Percentiles rank a stretch among this genome's conserved stretches.
Conservation (phyloP, 1,139 yeast species). For the Kurtzmaniella quercitrusa region DNA sequence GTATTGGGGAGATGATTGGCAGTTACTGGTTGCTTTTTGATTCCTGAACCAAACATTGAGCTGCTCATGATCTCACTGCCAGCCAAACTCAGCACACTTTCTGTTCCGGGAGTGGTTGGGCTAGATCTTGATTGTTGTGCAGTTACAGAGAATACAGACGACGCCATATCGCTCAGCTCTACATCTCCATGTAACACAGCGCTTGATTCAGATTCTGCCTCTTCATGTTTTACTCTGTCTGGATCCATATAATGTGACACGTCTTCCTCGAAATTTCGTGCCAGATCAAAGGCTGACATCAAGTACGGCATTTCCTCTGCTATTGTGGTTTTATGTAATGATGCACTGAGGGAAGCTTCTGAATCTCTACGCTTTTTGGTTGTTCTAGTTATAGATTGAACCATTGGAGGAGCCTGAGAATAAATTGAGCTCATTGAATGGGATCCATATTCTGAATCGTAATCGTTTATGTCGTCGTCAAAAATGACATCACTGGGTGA, state of each 20-base stretch:
- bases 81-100: neutral
- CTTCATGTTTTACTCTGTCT: conserved; percentile 13
- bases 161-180: neutral
- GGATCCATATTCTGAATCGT: conserved; percentile 28
- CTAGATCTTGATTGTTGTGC: neutral
- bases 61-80: neutral
- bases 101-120: neutral
- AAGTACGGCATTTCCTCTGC: conserved; percentile 54
- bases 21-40: neutral
- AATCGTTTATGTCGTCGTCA: conserved; percentile 10
- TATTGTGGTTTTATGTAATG: conserved; percentile 43
- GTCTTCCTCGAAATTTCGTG: conserved; percentile 48
- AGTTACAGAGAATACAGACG: neutral
- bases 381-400: conserved; percentile 3
- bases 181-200: neutral
- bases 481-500: neutral
- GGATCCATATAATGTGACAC: conserved; percentile 31
- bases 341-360: conserved; percentile 24
- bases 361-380: conserved; percentile 20
- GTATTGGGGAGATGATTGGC: conserved; percentile 26
- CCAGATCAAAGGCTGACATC: conserved; percentile 55
- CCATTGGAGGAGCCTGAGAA: conserved; percentile 6
- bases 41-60: neutral
- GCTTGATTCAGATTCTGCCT: neutral
- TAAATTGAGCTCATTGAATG: conserved; percentile 24